Evolutionary conservation across 1,284 basidiomycete genomes (phyloP).

Genomic region (Ceratobasidium theobromae): DNA sequence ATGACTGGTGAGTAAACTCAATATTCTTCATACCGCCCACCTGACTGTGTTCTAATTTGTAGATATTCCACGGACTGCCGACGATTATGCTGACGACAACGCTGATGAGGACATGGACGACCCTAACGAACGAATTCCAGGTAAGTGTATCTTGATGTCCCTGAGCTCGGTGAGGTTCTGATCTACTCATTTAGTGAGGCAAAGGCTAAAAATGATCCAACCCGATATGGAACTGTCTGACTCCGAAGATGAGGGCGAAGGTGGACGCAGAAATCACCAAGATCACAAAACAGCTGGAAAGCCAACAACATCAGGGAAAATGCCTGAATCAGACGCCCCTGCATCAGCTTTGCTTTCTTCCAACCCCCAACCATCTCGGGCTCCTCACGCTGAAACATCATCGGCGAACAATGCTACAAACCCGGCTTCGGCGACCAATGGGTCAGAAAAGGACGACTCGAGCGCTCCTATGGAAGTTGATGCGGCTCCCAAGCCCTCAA

Average conservation of each 20-base stretch:
- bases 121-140: constrained; percentile 70
- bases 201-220: constrained; percentile 72
- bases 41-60: background rate
- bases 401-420: background rate
- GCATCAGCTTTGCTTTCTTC: background rate
- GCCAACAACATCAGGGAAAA: background rate
- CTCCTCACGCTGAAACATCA: background rate
- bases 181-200: constrained; percentile 45
- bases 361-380: background rate
- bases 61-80: constrained; percentile 78
- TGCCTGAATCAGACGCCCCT: background rate
- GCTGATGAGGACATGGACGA: constrained; percentile 80
- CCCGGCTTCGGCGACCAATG: background rate
- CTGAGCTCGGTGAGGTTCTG: background rate
- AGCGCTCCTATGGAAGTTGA: constrained; percentile 15
- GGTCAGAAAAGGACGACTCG: constrained; percentile 21
- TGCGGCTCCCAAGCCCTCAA: background rate
- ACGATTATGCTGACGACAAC: constrained; percentile 81
- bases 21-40: background rate
- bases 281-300: constrained; percentile 35
- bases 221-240: constrained; percentile 79
- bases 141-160: constrained; percentile 40
- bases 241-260: constrained; percentile 83
- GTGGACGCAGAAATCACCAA: constrained; percentile 60
- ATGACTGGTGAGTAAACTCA: constrained; percentile 63